phyloP scores from a whole-genome alignment of 2,329 filamentous ascomycete species.

The Exophiala xenobiotica region DNA sequence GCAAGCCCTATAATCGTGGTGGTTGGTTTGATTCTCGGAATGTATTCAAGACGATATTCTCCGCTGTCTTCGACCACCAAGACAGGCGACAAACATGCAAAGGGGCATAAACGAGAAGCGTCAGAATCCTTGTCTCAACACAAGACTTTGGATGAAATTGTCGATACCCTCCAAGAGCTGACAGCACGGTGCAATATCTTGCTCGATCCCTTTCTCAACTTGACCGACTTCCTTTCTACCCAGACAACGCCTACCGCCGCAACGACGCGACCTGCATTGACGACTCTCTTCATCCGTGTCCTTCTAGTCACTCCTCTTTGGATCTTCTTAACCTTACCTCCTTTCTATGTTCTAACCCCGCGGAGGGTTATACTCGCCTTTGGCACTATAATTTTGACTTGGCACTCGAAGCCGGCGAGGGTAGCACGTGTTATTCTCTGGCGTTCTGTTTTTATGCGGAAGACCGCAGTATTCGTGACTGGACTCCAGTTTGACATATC shows the following conservation, averaged over 20 bases:
- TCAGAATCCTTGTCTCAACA: conserved; percentile 68
- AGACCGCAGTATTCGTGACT: conserved; percentile 69
- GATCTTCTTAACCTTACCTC: conserved; percentile 78
- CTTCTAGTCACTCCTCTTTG: conserved; percentile 85
- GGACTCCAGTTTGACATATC: conserved; percentile 67
- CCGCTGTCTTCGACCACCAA: conserved; percentile 83
- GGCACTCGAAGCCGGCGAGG: conserved; percentile 84
- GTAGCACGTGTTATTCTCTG: conserved; percentile 86
- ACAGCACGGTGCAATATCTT: conserved; percentile 90
- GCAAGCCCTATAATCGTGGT: conserved; percentile 83
- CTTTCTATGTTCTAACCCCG: conserved; percentile 80
- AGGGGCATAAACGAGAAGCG: conserved; percentile 49
- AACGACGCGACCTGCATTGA: conserved; percentile 85
- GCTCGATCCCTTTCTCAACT: conserved; percentile 79
- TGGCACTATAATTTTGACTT: conserved; percentile 85
- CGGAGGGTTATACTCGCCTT: conserved; percentile 77
- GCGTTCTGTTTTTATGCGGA: conserved; percentile 76
- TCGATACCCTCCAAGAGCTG: conserved; percentile 87
- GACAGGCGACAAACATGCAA: conserved; percentile 60
- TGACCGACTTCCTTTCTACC: conserved; percentile 91
- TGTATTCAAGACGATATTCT: conserved; percentile 89
- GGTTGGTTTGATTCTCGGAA: conserved; percentile 75
- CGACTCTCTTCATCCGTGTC: conserved; percentile 83
- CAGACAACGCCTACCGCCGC: conserved; percentile 87
- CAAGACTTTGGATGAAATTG: conserved; percentile 95